phyloP scores from a whole-genome alignment of 352 stramenopile species.

The Bremia lactucae region DNA sequence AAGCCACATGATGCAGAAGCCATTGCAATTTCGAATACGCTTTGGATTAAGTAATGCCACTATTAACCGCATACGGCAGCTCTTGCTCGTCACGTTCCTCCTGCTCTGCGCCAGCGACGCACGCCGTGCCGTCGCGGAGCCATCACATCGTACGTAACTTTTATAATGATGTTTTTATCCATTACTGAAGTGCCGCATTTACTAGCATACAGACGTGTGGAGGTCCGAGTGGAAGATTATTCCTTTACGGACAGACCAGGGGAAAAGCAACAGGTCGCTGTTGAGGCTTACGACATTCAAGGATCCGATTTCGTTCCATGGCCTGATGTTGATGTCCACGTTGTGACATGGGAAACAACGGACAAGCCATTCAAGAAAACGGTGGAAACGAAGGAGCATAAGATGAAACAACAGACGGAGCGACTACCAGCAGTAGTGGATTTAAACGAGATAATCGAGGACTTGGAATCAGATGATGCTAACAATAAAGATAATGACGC shows the following conservation, averaged over 20 bases:
- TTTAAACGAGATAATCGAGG: constrained; percentile 1
- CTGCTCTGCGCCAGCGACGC: constrained; percentile 27
- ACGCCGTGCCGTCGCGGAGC: constrained; percentile 23
- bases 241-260: constrained; percentile 46
- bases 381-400: neutral
- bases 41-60: constrained; percentile 1
- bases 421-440: constrained; percentile 1
- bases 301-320: constrained; percentile 31
- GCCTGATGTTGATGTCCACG: constrained; percentile 16
- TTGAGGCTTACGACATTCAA: constrained; percentile 51
- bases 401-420: too few relatives aligned
- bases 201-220: constrained; percentile 26
- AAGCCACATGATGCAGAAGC: constrained; percentile 15
- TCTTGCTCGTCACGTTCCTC: constrained; percentile 19
- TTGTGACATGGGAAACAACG: constrained; percentile 20
- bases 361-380: constrained; percentile 6
- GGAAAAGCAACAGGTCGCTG: constrained; percentile 31
- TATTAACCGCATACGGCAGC: constrained; percentile 10
- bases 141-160: constrained; percentile 19
- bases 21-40: neutral
- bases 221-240: constrained; percentile 61
- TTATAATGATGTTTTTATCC: neutral
- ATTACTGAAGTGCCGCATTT: too few relatives aligned
- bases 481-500: constrained; percentile 7
- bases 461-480: constrained; percentile 4